Evolutionary conservation across 768 basidiomycete species (phyloP).

Genomic region (Stropharia rugosoannulata): DNA sequence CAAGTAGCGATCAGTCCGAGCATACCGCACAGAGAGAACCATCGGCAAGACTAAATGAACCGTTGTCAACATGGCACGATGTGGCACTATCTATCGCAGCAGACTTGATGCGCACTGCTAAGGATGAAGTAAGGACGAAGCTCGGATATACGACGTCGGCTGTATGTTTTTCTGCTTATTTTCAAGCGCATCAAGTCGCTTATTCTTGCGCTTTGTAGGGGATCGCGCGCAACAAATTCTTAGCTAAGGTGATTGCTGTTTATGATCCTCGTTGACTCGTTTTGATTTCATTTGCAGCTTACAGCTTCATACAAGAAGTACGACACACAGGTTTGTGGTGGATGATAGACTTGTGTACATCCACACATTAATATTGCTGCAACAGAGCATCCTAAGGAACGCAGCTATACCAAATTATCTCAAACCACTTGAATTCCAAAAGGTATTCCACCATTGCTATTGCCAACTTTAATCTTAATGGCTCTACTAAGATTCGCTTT

Average conservation of each 20-base stretch:
- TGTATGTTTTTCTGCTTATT: constrained; percentile 40
- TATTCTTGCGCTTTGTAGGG: constrained; percentile 48
- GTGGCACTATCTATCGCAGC: constrained; percentile 87
- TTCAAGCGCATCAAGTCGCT: not conserved
- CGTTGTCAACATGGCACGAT: constrained; percentile 79
- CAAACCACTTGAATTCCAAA: constrained; percentile 83
- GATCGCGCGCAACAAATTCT: constrained; percentile 89
- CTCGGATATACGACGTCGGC: constrained; percentile 95
- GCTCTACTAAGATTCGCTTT: constrained; percentile 71
- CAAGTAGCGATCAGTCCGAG: not conserved
- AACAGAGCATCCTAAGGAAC: constrained; percentile 81
- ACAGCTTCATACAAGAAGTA: constrained; percentile 92
- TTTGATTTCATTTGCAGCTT: constrained; percentile 46
- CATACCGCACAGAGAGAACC: constrained; percentile 15
- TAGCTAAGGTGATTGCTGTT: constrained; percentile 72
- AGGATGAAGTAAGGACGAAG: constrained; percentile 62
- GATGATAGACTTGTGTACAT: not conserved
- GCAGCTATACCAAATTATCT: constrained; percentile 84
- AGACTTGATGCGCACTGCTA: constrained; percentile 76
- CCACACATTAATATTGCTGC: not conserved
- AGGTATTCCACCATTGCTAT: constrained; percentile 41
- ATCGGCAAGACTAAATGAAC: not conserved
- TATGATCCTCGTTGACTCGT: not conserved
- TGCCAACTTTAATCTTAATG: not conserved
- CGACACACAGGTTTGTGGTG: constrained; percentile 66